Conservation (phyloP, 148 eudicot genomes). For the Persicaria maculosa region DNA sequence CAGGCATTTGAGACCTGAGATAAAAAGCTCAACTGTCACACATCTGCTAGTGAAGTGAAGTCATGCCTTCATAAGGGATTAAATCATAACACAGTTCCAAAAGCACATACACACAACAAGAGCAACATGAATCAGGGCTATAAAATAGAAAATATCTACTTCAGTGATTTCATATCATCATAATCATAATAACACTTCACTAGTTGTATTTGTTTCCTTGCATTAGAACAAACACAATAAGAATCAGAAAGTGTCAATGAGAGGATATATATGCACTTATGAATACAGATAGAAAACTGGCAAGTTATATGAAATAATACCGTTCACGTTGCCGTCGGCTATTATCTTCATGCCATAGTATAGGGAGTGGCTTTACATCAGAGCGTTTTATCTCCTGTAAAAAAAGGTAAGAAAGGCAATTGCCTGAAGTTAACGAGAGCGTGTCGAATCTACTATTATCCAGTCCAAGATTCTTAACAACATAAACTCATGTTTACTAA, state of each 20-base stretch:
- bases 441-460: neutral
- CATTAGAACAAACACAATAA: neutral
- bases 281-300: neutral
- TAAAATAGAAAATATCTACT: neutral
- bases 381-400: slow-evolving; percentile 48
- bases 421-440: neutral
- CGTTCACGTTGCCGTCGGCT: slow-evolving; percentile 59
- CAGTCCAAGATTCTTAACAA: neutral
- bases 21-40: neutral
- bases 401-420: neutral
- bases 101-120: neutral
- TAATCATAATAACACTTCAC: neutral
- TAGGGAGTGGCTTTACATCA: slow-evolving; percentile 85
- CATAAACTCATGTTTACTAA: neutral
- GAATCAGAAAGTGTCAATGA: neutral
- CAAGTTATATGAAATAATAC: slow-evolving; percentile 27
- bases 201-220: neutral
- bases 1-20: slow-evolving; percentile 72
- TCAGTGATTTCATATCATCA: neutral
- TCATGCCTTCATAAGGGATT: neutral
- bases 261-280: neutral
- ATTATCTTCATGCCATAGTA: slow-evolving; percentile 89
- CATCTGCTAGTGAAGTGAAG: neutral
- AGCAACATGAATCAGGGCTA: neutral
- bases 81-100: neutral